phyloP scores from a whole-genome alignment of 768 basidiomycete species.

The Leccinum variicolor region DNA sequence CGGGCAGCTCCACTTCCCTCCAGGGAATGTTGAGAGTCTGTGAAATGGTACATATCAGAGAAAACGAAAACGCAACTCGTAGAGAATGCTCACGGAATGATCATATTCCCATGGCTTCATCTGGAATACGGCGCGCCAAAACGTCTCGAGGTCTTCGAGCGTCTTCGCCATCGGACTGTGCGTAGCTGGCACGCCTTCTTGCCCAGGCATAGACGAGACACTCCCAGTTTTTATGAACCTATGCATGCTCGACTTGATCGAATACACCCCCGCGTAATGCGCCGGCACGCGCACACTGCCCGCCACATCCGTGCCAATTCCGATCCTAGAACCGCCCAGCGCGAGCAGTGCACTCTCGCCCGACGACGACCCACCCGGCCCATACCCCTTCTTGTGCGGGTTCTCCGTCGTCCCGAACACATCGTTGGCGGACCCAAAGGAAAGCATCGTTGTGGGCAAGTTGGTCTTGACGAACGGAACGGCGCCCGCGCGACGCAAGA shows the following conservation, averaged over 20 bases:
- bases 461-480: constrained; percentile 70
- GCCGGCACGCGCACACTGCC: constrained; percentile 67
- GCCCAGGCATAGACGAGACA: constrained; percentile 44
- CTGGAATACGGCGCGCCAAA: constrained; percentile 59
- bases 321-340: constrained; percentile 55
- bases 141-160: constrained; percentile 60
- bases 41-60: background rate
- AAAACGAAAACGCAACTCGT: background rate
- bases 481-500: constrained; percentile 60
- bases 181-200: constrained; percentile 54
- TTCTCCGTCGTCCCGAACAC: constrained; percentile 60
- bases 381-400: constrained; percentile 52
- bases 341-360: constrained; percentile 67
- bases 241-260: constrained; percentile 54
- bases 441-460: constrained; percentile 54
- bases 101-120: constrained; percentile 70
- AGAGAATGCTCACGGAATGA: constrained; percentile 34
- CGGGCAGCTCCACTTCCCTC: constrained; percentile 37
- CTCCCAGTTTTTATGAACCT: constrained; percentile 56
- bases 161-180: constrained; percentile 60
- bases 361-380: constrained; percentile 66
- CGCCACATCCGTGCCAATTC: constrained; percentile 68
- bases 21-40: constrained; percentile 36
- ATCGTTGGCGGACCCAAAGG: constrained; percentile 55
- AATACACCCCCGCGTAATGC: constrained; percentile 62